These are phyloP conservation scores for Amanita molliuscula DNA, from an alignment of 768 basidiomycete genomes.

Conservation along the genomic window DNA sequence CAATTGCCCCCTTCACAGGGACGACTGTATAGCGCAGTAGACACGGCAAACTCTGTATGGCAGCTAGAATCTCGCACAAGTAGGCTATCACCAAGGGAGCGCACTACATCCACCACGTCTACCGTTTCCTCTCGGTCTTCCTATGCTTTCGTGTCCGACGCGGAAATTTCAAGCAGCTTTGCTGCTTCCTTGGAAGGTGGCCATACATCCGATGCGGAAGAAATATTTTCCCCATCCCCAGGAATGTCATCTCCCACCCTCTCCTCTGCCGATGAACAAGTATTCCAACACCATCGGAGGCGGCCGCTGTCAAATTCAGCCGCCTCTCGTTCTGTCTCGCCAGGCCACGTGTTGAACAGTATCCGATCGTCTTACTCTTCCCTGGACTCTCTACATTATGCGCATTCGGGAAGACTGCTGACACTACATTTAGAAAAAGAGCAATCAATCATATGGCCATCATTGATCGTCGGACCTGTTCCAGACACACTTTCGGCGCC, in stretches of 20 bases:
- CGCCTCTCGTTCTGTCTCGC: conserved; percentile 45
- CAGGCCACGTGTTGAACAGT: conserved; percentile 43
- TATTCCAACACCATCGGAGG: conserved; percentile 19
- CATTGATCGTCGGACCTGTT: conserved; percentile 66
- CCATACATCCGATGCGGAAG: conserved; percentile 64
- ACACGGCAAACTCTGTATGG: conserved; percentile 61
- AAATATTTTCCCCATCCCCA: conserved; percentile 41
- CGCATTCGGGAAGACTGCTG: conserved; percentile 53
- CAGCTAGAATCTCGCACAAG: conserved; percentile 64
- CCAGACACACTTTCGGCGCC: conserved; percentile 49
- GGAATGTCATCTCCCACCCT: conserved; percentile 53
- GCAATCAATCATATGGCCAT: conserved; percentile 74
- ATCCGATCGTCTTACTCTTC: conserved; percentile 70
- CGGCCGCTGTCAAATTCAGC: conserved; percentile 20
- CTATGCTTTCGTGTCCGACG: conserved; percentile 75
- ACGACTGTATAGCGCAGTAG: conserved; percentile 60
- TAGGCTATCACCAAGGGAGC: conserved; percentile 48
- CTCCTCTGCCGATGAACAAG: conserved; percentile 45
- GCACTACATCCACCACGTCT: conserved; percentile 67
- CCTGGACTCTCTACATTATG: conserved; percentile 56
- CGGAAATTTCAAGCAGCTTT: conserved; percentile 77
- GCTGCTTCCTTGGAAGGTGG: conserved; percentile 73
- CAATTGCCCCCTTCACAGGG: conserved; percentile 33
- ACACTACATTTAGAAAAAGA: conserved; percentile 78
- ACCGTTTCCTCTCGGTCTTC: conserved; percentile 74